These are phyloP conservation scores for Hortaea werneckii DNA, from an alignment of 2,329 filamentous ascomycete genomes.

Conservation along the genomic window DNA sequence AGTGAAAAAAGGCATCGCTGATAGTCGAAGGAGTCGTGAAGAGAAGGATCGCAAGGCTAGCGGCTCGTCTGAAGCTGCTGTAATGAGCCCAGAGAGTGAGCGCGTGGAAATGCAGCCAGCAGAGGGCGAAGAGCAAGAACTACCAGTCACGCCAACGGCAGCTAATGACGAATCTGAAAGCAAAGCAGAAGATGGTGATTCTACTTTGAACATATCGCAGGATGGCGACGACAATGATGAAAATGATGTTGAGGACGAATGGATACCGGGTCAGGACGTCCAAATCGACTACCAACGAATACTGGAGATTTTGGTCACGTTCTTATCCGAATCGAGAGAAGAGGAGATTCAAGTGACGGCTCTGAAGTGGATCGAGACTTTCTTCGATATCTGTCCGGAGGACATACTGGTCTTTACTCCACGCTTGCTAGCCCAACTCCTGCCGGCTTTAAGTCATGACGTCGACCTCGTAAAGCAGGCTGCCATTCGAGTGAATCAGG, in stretches of 20 bases:
- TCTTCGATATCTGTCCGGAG: constrained; percentile 94
- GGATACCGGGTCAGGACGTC: constrained; percentile 94
- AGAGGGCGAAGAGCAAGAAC: neutral
- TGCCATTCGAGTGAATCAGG: constrained; percentile 79
- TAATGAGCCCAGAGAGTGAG: constrained; percentile 5
- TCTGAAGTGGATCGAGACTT: constrained; percentile 88
- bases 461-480: constrained; percentile 82
- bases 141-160: neutral
- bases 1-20: constrained; percentile 82
- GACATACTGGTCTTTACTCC: constrained; percentile 94
- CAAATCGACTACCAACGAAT: constrained; percentile 89
- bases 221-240: constrained; percentile 36
- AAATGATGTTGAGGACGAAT: constrained; percentile 69
- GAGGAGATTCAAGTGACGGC: constrained; percentile 88
- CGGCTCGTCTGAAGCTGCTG: constrained; percentile 10
- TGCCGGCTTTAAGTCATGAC: constrained; percentile 87
- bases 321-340: constrained; percentile 73
- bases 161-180: neutral
- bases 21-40: constrained; percentile 64
- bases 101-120: constrained; percentile 1
- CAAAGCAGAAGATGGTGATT: constrained; percentile 29
- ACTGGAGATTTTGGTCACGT: constrained; percentile 80
- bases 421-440: constrained; percentile 77
- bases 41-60: constrained; percentile 16
- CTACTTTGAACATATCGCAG: constrained; percentile 16